These are phyloP conservation scores for Suillus americanus DNA, from an alignment of 768 basidiomycete genomes.

Conservation along the genomic window DNA sequence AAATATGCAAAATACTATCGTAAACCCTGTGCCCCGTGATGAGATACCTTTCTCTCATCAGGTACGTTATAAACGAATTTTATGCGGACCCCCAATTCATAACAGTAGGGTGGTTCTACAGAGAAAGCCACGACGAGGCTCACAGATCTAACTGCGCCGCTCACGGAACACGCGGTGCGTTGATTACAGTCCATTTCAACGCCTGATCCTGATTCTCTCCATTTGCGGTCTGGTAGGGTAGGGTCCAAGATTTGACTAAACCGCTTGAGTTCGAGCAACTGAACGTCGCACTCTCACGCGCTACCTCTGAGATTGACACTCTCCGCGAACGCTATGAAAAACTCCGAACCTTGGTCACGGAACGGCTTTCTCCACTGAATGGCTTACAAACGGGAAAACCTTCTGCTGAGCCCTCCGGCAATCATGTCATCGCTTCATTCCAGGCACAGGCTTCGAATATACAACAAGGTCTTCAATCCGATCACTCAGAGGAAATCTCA, in stretches of 20 bases:
- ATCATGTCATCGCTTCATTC: not conserved
- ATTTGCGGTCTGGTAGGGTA: not conserved
- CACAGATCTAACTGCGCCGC: not conserved
- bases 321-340: slow-evolving; percentile 28
- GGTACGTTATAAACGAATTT: not conserved
- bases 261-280: slow-evolving; percentile 26
- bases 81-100: not conserved
- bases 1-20: not conserved
- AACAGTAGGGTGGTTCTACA: not conserved
- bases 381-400: not conserved
- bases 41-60: not conserved
- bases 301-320: slow-evolving; percentile 23
- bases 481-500: slow-evolving; percentile 12
- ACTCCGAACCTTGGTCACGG: slow-evolving; percentile 19
- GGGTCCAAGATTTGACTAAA: not conserved
- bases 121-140: not conserved
- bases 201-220: not conserved
- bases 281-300: slow-evolving; percentile 22
- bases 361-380: slow-evolving; percentile 9
- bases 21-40: too few species aligned
- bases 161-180: not conserved
- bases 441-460: not conserved
- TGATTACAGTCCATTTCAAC: too few species aligned
- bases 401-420: not conserved
- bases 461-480: slow-evolving; percentile 3